These are phyloP conservation scores for Boechera stricta DNA, from an alignment of 345 rosid genomes.

Conservation along the genomic window DNA sequence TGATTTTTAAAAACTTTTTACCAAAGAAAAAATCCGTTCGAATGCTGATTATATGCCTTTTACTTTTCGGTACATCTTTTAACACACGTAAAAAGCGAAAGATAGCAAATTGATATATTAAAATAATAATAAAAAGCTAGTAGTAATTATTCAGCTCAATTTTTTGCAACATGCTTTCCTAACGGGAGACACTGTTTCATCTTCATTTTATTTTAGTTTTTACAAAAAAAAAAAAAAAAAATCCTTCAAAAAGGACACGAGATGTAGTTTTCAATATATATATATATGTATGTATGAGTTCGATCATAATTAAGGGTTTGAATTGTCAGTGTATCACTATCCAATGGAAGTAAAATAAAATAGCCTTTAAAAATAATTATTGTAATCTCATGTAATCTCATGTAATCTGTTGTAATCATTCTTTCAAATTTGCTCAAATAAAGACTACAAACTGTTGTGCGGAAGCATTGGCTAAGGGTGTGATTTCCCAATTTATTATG, in stretches of 20 bases:
- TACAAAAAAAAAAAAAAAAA: neutral
- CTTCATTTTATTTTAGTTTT: slow-evolving; percentile 22
- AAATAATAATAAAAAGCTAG: slow-evolving; percentile 28
- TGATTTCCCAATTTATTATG: no score
- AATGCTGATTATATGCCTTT: slow-evolving; percentile 47
- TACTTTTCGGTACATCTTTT: slow-evolving; percentile 49
- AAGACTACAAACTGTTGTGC: no score
- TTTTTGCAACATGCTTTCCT: slow-evolving; percentile 44
- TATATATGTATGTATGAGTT: neutral
- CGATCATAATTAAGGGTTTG: neutral
- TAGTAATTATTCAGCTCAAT: slow-evolving; percentile 43
- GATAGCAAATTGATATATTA: slow-evolving; percentile 29
- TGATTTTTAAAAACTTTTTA: neutral
- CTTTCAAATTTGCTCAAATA: no score
- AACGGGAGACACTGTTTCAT: slow-evolving; percentile 49
- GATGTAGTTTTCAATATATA: slow-evolving; percentile 2
- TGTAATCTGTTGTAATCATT: neutral
- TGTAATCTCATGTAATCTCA: neutral
- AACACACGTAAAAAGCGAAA: slow-evolving; percentile 49
- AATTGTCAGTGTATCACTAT: slow-evolving; percentile 7
- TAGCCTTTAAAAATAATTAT: neutral
- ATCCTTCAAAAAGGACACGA: slow-evolving; percentile 12
- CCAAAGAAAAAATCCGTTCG: slow-evolving; percentile 26
- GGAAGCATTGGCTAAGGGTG: no score
- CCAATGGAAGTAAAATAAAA: neutral